Evolutionary conservation across 2,329 filamentous ascomycete species (phyloP).

Genomic region (Pyrenophora teres): DNA sequence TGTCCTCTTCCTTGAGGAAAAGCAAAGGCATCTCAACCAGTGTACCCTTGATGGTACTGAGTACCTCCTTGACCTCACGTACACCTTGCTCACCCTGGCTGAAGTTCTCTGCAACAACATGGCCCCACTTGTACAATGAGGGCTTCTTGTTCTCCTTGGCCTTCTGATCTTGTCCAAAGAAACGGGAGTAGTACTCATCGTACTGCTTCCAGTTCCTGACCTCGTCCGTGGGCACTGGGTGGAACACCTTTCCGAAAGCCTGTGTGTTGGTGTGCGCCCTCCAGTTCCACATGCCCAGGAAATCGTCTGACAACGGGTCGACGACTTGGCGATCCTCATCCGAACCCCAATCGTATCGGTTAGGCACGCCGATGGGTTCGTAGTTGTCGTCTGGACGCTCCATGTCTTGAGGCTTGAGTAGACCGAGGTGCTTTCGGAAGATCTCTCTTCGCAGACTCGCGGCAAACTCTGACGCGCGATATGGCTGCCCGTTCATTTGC

Average conservation of each 20-base stretch:
- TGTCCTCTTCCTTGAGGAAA: constrained; percentile 83
- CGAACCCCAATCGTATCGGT: constrained; percentile 57
- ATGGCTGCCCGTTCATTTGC: constrained; percentile 73
- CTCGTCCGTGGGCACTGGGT: constrained; percentile 71
- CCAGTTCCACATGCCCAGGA: constrained; percentile 72
- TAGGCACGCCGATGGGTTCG: constrained; percentile 61
- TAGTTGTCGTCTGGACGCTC: constrained; percentile 64
- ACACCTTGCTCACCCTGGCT: constrained; percentile 50
- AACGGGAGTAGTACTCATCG: constrained; percentile 68
- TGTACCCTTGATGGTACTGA: constrained; percentile 67
- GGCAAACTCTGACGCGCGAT: constrained; percentile 74
- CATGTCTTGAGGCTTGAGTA: constrained; percentile 74
- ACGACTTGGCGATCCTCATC: constrained; percentile 62
- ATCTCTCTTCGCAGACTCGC: constrained; percentile 80
- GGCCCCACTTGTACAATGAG: constrained; percentile 77
- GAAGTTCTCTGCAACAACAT: constrained; percentile 69
- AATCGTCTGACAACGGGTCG: constrained; percentile 72
- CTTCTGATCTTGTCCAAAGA: constrained; percentile 60
- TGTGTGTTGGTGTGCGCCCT: constrained; percentile 80
- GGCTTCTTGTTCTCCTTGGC: constrained; percentile 51
- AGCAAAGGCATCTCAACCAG: constrained; percentile 85
- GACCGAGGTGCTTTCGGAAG: constrained; percentile 88
- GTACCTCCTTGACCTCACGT: constrained; percentile 66
- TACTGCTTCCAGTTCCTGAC: constrained; percentile 76
- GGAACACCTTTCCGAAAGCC: constrained; percentile 80